Conservation (phyloP, 148 eudicot genomes). For the Diospyros lotus region DNA sequence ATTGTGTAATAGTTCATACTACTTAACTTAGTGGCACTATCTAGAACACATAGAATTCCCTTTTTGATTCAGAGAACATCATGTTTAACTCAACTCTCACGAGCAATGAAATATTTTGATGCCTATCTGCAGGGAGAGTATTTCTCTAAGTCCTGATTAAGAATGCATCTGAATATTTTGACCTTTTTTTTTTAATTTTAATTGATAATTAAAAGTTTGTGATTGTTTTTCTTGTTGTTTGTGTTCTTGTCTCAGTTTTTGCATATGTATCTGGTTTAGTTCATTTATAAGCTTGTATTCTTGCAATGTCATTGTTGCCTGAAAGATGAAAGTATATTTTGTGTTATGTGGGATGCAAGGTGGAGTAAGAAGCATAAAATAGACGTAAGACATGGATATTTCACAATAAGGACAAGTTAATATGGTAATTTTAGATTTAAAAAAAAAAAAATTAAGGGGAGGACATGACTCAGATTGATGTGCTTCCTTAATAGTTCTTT, state of each 20-base stretch:
- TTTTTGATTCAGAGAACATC: background rate
- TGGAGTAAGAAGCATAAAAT: too few relatives aligned
- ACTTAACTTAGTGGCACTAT: background rate
- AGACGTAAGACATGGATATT: too few relatives aligned
- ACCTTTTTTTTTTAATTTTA: too few relatives aligned
- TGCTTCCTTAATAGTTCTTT: background rate
- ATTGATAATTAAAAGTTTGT: too few relatives aligned
- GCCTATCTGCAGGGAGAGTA: background rate
- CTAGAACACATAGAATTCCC: constrained; percentile 2
- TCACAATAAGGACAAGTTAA: too few relatives aligned
- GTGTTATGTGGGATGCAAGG: background rate
- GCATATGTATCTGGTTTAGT: background rate
- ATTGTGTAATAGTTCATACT: background rate
- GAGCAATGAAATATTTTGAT: background rate
- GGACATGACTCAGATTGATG: background rate
- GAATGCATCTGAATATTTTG: background rate
- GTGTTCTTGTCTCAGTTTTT: too few relatives aligned
- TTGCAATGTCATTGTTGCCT: background rate
- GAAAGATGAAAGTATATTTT: too few relatives aligned
- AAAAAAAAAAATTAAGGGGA: too few relatives aligned
- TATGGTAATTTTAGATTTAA: too few relatives aligned
- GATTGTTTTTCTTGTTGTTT: too few relatives aligned
- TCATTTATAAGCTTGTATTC: background rate
- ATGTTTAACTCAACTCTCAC: background rate
- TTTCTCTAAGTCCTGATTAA: background rate